Percentiles rank a stretch among this genome's conserved stretches.
Conservation (phyloP, 768 basidiomycete species). For the Kondoa subrosea region DNA sequence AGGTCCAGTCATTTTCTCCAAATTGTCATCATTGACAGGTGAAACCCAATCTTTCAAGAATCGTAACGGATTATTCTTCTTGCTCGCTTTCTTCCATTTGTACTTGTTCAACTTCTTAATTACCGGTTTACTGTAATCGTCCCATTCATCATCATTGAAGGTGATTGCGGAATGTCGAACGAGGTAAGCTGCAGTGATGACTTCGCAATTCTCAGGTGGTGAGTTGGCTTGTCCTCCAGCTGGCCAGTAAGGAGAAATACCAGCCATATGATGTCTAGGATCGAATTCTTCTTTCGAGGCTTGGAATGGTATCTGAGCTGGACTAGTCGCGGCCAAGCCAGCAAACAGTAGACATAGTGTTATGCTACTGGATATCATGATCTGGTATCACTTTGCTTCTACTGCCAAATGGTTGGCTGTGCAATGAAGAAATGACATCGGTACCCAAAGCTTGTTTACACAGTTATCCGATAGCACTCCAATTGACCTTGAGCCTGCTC, state of each 20-base stretch:
- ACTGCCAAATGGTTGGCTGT: no score
- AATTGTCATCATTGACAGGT: conserved; percentile 30
- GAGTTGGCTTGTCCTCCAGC: conserved; percentile 19
- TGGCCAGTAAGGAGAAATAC: conserved; percentile 21
- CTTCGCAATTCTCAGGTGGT: conserved; percentile 29
- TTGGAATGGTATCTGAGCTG: background rate
- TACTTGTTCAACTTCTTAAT: conserved; percentile 28
- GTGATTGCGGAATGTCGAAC: conserved; percentile 33
- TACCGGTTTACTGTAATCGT: conserved; percentile 33
- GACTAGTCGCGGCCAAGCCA: no score
- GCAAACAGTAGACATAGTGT: no score
- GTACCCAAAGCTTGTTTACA: no score
- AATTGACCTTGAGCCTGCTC: background rate
- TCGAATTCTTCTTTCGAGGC: background rate
- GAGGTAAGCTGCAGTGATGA: conserved; percentile 30
- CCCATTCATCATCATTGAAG: conserved; percentile 35
- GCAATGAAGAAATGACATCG: no score
- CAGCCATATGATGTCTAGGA: conserved; percentile 14
- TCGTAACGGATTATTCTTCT: conserved; percentile 22
- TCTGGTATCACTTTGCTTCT: no score
- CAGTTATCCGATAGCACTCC: background rate
- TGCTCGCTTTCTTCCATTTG: conserved; percentile 4
- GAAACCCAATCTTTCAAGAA: conserved; percentile 31
- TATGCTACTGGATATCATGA: no score
- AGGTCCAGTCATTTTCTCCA: conserved; percentile 30